These are phyloP conservation scores for Clausena lansium DNA, from an alignment of 345 rosid genomes.

Conservation along the genomic window DNA sequence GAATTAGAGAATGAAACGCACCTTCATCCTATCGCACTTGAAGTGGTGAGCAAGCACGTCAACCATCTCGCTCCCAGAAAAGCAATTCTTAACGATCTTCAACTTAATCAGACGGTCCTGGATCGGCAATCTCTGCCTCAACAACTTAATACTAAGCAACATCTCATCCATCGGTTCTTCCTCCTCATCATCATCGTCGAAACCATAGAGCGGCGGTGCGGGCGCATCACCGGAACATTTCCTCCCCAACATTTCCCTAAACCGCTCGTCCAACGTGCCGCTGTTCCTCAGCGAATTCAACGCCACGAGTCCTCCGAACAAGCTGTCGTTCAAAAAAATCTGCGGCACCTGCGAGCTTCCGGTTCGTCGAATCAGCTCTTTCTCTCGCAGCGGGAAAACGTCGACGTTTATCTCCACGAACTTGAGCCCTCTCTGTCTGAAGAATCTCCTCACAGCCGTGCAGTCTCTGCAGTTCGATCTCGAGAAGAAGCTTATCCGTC, in stretches of 20 bases:
- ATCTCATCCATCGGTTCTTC: constrained; percentile 44
- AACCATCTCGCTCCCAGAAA: constrained; percentile 71
- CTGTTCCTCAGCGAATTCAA: constrained; percentile 77
- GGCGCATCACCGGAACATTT: constrained; percentile 65
- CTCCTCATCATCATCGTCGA: constrained; percentile 54
- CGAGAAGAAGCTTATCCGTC: constrained; percentile 67
- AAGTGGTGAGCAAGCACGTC: constrained; percentile 61
- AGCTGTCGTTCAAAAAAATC: constrained; percentile 81
- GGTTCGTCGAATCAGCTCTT: constrained; percentile 60
- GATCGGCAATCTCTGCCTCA: constrained; percentile 71
- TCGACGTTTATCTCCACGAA: constrained; percentile 86
- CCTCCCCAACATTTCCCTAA: constrained; percentile 48
- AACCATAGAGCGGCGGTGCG: constrained; percentile 54
- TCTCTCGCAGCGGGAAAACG: constrained; percentile 57
- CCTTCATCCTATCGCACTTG: constrained; percentile 79
- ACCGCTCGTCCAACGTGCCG: constrained; percentile 52
- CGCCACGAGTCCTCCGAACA: constrained; percentile 76
- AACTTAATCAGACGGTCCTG: constrained; percentile 84
- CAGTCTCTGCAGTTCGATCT: constrained; percentile 81
- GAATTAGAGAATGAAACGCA: constrained; percentile 16
- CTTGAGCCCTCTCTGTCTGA: constrained; percentile 50
- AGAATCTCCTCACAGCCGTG: constrained; percentile 67
- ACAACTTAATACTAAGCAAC: constrained; percentile 42
- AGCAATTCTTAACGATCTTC: constrained; percentile 87
- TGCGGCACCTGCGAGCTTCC: constrained; percentile 72